Percentiles rank a stretch among this genome's conserved stretches.
phyloP scores from a whole-genome alignment of 768 basidiomycete genomes.

The Cyathus striatus region DNA sequence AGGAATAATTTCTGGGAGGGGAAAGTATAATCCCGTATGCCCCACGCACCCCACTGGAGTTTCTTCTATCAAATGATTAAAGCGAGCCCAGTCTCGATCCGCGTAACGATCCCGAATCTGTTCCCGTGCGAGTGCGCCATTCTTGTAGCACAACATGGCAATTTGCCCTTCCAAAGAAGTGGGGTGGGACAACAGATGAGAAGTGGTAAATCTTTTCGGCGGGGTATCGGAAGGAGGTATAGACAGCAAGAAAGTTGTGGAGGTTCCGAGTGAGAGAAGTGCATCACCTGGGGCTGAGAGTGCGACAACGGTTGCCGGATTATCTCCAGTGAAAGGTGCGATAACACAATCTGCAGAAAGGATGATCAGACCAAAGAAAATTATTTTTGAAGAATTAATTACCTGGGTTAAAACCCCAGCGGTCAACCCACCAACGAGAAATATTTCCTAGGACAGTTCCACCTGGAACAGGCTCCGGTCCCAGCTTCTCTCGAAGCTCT shows the following conservation, averaged over 20 bases:
- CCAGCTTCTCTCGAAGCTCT: slow-evolving; percentile 63
- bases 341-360: slow-evolving; percentile 58
- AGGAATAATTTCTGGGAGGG: slow-evolving; percentile 85
- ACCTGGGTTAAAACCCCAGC: slow-evolving; percentile 75
- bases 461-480: slow-evolving; percentile 71
- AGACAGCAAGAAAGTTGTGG: slow-evolving; percentile 80
- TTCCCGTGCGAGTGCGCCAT: slow-evolving; percentile 74
- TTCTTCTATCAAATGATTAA: slow-evolving; percentile 58
- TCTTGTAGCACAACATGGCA: no score
- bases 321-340: slow-evolving; percentile 87
- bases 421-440: slow-evolving; percentile 62
- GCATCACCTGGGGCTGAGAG: slow-evolving; percentile 76
- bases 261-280: slow-evolving; percentile 82
- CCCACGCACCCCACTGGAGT: slow-evolving; percentile 56
- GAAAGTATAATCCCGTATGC: slow-evolving; percentile 72
- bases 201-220: slow-evolving; percentile 68
- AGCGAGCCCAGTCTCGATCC: slow-evolving; percentile 56
- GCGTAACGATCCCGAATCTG: slow-evolving; percentile 66
- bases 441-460: slow-evolving; percentile 65
- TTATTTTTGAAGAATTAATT: slow-evolving; percentile 4
- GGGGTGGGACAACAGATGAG: slow-evolving; percentile 71
- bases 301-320: slow-evolving; percentile 78
- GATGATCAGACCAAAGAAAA: slow-evolving; percentile 1
- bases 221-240: slow-evolving; percentile 60
- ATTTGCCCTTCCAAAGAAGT: slow-evolving; percentile 60